phyloP scores from a whole-genome alignment of 1,139 yeast genomes.

The Protomyces pachydermus region DNA sequence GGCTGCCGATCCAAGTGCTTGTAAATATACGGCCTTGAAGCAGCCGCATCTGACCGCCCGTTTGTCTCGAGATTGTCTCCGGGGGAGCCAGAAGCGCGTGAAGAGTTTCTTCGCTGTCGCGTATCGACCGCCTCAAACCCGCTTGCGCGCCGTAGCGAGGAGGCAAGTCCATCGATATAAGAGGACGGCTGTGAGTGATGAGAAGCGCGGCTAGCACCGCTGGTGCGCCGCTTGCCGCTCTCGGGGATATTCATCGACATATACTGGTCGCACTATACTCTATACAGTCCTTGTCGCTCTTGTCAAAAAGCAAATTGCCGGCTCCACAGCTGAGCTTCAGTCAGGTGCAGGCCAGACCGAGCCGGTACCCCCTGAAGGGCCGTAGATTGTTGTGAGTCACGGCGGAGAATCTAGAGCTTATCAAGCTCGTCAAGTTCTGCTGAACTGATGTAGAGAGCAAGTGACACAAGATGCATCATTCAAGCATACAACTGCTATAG shows the following conservation, averaged over 20 bases:
- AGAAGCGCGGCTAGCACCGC: not conserved
- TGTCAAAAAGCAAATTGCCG: no score
- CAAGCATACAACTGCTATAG: no score
- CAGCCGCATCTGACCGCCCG: not conserved
- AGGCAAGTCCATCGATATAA: slow-evolving; percentile 18
- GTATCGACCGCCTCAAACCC: slow-evolving; percentile 15
- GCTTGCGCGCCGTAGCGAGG: slow-evolving; percentile 11
- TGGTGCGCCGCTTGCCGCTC: not conserved
- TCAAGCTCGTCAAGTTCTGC: no score
- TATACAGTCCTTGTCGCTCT: no score
- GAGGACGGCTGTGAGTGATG: not conserved
- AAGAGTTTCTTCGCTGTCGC: not conserved
- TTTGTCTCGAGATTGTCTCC: not conserved
- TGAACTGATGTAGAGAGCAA: no score
- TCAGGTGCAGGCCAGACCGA: no score
- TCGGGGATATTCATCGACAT: not conserved
- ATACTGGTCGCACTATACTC: not conserved
- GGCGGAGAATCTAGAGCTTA: no score
- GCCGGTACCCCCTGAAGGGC: no score
- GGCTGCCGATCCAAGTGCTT: not conserved
- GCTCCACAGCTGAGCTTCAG: no score
- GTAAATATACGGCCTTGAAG: not conserved
- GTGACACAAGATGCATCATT: no score
- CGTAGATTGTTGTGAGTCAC: no score
- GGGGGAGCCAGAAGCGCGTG: not conserved